phyloP scores from a whole-genome alignment of 2,329 filamentous ascomycete species.

The Cyclaneusma minus region DNA sequence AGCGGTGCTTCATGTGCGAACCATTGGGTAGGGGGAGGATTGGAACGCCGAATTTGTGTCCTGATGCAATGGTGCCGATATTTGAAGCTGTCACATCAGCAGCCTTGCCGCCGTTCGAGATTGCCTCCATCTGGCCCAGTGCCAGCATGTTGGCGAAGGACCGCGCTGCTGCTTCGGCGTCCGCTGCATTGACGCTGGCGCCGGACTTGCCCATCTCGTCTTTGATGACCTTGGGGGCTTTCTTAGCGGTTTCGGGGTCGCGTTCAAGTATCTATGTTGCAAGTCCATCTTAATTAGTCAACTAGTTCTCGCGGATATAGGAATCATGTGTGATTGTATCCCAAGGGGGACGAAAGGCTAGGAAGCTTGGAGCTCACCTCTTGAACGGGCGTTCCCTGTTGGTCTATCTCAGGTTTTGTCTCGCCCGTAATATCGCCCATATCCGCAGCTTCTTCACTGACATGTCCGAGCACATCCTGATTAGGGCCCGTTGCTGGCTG shows the following conservation, averaged over 20 bases:
- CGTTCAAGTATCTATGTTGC: constrained; percentile 40
- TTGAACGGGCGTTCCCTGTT: constrained; percentile 50
- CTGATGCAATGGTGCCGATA: constrained; percentile 4
- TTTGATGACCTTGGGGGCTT: constrained; percentile 52
- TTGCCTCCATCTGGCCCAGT: constrained; percentile 15
- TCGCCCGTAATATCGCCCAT: constrained; percentile 40
- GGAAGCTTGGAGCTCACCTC: constrained; percentile 31
- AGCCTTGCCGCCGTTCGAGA: constrained; percentile 9
- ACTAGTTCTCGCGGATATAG: neutral
- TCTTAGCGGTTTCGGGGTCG: constrained; percentile 43
- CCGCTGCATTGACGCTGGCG: constrained; percentile 9
- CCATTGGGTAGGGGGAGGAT: constrained; percentile 44
- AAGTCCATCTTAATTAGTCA: constrained; percentile 2
- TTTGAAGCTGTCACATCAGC: neutral
- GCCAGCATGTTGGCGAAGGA: constrained; percentile 16
- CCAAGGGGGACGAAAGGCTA: no score
- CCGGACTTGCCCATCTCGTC: constrained; percentile 32
- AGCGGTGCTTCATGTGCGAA: constrained; percentile 59
- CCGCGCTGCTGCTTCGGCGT: constrained; percentile 10
- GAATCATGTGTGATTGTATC: neutral
- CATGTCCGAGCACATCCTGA: constrained; percentile 36
- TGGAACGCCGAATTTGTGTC: constrained; percentile 58
- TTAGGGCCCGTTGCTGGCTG: constrained; percentile 25
- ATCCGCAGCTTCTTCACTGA: constrained; percentile 49
- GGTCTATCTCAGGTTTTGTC: constrained; percentile 42